Percentiles rank a stretch among this genome's conserved stretches.
Evolutionary conservation across 805 yeast genomes (phyloP).

Genomic region (Pichia scutulata): DNA sequence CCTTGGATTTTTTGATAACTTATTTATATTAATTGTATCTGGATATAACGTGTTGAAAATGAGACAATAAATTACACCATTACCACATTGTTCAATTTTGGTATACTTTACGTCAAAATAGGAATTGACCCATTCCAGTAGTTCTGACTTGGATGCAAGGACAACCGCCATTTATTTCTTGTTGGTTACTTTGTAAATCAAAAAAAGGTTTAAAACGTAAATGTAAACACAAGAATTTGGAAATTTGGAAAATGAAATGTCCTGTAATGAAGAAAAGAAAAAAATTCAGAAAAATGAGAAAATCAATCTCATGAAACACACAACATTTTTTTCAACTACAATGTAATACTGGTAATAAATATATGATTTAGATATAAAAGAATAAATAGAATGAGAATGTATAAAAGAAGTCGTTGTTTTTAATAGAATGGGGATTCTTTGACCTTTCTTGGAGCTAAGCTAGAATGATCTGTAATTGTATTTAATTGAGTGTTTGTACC

Average conservation of each 20-base stretch:
- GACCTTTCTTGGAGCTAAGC: slow-evolving; percentile 27
- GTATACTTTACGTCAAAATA: slow-evolving; percentile 56
- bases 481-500: slow-evolving; percentile 23
- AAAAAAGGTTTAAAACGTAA: not conserved
- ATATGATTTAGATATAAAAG: not conserved
- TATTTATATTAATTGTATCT: slow-evolving; percentile 65
- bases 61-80: slow-evolving; percentile 94
- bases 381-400: not conserved
- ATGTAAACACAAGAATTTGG: not conserved
- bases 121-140: slow-evolving; percentile 77
- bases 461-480: slow-evolving; percentile 21
- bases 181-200: not conserved
- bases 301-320: too few relatives aligned
- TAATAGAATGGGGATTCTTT: slow-evolving; percentile 21
- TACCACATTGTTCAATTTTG: slow-evolving; percentile 89
- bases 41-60: slow-evolving; percentile 77
- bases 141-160: slow-evolving; percentile 78
- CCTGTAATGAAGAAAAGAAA: not conserved
- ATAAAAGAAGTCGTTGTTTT: not conserved
- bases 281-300: not conserved
- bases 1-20: slow-evolving; percentile 64
- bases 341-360: not conserved
- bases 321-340: too few relatives aligned
- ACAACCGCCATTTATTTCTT: slow-evolving; percentile 19
- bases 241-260: not conserved